Conservation (phyloP, 768 basidiomycete species). For the Trametes meyenii region DNA sequence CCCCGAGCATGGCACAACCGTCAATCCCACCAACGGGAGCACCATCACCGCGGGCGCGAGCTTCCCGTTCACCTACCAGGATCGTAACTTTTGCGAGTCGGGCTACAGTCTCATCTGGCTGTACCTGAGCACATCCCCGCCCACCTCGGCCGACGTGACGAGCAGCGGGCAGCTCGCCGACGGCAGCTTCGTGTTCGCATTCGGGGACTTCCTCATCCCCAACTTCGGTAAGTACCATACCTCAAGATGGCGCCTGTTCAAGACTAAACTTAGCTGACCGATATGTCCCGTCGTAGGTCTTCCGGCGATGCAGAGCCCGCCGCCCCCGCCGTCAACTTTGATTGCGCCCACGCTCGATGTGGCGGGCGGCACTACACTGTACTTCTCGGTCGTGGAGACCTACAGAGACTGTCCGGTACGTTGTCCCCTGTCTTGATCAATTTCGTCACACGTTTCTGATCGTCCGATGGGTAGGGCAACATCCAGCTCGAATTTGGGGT, state of each 20-base stretch:
- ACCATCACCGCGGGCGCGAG: constrained; percentile 14
- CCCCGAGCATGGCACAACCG: constrained; percentile 20
- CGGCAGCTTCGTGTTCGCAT: constrained; percentile 23
- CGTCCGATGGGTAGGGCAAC: constrained; percentile 3
- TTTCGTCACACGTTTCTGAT: background rate
- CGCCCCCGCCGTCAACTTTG: constrained; percentile 22
- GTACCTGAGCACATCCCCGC: constrained; percentile 18
- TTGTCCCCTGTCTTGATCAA: background rate
- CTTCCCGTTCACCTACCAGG: constrained; percentile 24
- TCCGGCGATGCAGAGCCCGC: constrained; percentile 16
- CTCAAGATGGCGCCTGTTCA: background rate
- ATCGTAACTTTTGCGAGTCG: constrained; percentile 24
- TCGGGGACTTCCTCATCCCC: constrained; percentile 25
- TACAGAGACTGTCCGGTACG: constrained; percentile 26
- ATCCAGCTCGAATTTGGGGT: constrained; percentile 22
- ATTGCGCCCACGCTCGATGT: constrained; percentile 13
- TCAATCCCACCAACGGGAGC: constrained; percentile 9
- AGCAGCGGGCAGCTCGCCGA: constrained; percentile 16
- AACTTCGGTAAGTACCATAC: constrained; percentile 30
- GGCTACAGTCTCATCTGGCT: constrained; percentile 26
- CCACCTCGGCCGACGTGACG: constrained; percentile 15
- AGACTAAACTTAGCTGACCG: background rate
- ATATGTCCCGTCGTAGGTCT: constrained; percentile 11
- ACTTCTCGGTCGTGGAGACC: constrained; percentile 25
- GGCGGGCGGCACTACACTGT: constrained; percentile 17